These are phyloP conservation scores for Dipodascus albidus DNA, from an alignment of 805 yeast genomes.

Conservation along the genomic window DNA sequence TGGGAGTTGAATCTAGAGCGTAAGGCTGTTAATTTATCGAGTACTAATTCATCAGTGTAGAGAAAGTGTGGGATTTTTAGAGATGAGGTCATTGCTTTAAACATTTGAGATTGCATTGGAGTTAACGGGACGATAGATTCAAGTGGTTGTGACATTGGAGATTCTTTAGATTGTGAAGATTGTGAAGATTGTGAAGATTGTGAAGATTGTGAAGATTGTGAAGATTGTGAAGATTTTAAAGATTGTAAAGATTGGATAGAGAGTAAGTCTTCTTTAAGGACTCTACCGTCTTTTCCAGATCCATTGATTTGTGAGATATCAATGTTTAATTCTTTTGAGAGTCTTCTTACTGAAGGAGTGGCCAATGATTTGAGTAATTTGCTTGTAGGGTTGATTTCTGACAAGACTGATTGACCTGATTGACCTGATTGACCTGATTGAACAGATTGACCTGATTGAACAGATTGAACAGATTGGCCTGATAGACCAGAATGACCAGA, in stretches of 20 bases:
- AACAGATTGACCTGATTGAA: neutral
- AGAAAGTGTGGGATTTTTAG: slow-evolving; percentile 25
- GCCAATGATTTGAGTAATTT: slow-evolving; percentile 17
- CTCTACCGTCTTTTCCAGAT: slow-evolving; percentile 25
- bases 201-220: too few species aligned
- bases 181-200: too few species aligned
- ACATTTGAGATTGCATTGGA: slow-evolving; percentile 24
- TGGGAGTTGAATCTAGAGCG: slow-evolving; percentile 16
- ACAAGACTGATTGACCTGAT: too few species aligned
- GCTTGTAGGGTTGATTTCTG: too few species aligned
- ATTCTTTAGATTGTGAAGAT: too few species aligned
- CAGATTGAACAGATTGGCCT: too few species aligned
- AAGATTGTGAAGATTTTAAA: too few species aligned
- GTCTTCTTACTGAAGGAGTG: slow-evolving; percentile 25
- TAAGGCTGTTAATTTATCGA: slow-evolving; percentile 19
- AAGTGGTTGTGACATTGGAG: slow-evolving; percentile 3
- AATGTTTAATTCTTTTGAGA: slow-evolving; percentile 20
- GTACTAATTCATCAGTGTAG: slow-evolving; percentile 23
- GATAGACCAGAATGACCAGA: too few species aligned
- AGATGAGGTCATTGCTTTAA: slow-evolving; percentile 24
- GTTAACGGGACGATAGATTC: slow-evolving; percentile 16
- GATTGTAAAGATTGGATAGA: too few species aligned
- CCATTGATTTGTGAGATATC: slow-evolving; percentile 19
- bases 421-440: too few species aligned
- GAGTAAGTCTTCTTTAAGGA: slow-evolving; percentile 24